Base-by-base conservation (phyloP, 345 rosid species). In the Zanthoxylum bungeanum region DNA sequence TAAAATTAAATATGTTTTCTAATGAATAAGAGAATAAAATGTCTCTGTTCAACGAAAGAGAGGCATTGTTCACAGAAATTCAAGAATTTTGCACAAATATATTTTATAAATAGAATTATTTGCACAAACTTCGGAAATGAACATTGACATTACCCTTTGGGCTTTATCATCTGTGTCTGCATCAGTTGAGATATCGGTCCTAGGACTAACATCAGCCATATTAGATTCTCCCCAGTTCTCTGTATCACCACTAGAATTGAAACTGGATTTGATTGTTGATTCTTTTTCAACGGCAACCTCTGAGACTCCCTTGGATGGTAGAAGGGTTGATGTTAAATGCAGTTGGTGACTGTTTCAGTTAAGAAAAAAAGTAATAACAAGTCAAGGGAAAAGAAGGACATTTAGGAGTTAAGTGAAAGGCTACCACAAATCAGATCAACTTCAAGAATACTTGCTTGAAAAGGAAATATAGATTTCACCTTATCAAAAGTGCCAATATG, bases 191-290 rank as follows among this genome's bases (percentile, higher is more conserved):
- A 78, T 87, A 80, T 89, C 97, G 19, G 97, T 91, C 81, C 82
- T 82, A 0, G 98, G 99, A 88, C 99, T 96, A 52, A 77, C 88
- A 81, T 96, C 99, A 64, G 93, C 98, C 99, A 96, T 96, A 72
- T 62, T 71, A 64, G 77, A 80, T 76, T 76, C n/a, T n/a, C n/a
- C n/a, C n/a, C 80, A 83, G 70, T n/a, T n/a, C n/a, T n/a, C n/a
- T n/a, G n/a, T 76, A 71, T 71, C 63, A 74, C 76, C 74, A 76
- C 81, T 72, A 78, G 84, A 74, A 61, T 71, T 33, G 83, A 76
- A 49, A 78, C 77, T 65, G 61, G 74, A 79, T 72, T 71, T 75
- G 71, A 60, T 51, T 62, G 73, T 60, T 77, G 83, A 81, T 77
- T 72, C 76, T 75, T 88, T 70, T 80, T 75, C 60, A 73, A 59